Evolutionary conservation across 257 asterid genomes (phyloP).

Genomic region (Rauvolfia tetraphylla): DNA sequence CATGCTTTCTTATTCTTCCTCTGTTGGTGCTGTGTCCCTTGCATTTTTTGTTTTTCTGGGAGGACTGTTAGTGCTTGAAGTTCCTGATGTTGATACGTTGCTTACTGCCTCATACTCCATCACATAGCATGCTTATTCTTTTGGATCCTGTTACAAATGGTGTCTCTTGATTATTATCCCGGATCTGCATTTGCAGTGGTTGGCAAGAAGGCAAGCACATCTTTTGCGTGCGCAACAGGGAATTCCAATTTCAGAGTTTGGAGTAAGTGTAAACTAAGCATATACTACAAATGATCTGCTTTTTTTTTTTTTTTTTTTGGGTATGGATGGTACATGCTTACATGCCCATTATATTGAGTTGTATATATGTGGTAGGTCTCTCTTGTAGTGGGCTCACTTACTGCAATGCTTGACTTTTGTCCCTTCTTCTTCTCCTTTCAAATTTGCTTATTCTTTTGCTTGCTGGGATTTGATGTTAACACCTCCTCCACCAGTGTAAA

Average conservation of each 20-base stretch:
- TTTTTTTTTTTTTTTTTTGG: no score
- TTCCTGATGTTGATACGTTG: not conserved
- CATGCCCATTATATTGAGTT: not conserved
- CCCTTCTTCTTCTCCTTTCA: not conserved
- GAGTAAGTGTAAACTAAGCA: constrained; percentile 48
- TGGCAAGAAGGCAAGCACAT: constrained; percentile 83
- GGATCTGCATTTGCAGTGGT: constrained; percentile 58
- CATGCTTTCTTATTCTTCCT: not conserved
- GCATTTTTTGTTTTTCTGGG: not conserved
- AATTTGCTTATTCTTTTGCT: not conserved
- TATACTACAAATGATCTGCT: not conserved
- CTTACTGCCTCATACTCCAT: not conserved
- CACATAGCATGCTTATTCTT: not conserved
- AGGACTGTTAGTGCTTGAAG: not conserved
- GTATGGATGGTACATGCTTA: not conserved
- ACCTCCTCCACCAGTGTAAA: not conserved
- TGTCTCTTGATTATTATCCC: not conserved
- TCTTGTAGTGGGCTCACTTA: not conserved
- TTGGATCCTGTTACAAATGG: not conserved
- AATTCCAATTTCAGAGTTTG: constrained; percentile 90
- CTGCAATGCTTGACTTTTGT: not conserved
- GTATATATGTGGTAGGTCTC: not conserved
- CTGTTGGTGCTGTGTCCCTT: not conserved
- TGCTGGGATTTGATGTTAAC: not conserved
- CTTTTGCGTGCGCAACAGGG: constrained; percentile 89